Conservation (phyloP, 495 filamentous ascomycete species). For the Staphylotrichum longicolle region DNA sequence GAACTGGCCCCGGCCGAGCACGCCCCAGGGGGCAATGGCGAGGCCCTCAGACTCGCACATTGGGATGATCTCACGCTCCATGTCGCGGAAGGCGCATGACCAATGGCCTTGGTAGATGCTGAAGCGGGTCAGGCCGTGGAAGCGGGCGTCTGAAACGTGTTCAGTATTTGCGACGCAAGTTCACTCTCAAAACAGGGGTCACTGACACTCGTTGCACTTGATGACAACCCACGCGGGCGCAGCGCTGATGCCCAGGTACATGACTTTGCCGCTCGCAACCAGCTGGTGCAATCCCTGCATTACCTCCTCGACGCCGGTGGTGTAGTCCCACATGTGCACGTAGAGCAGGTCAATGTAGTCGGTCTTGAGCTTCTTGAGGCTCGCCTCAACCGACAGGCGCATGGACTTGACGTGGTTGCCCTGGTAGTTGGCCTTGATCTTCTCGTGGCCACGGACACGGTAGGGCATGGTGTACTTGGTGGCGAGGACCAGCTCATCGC, state of each 20-base stretch:
- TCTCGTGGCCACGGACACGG: slow-evolving; percentile 14
- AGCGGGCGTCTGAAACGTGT: slow-evolving; percentile 48
- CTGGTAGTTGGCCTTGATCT: slow-evolving; percentile 54
- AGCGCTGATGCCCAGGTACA: slow-evolving; percentile 69
- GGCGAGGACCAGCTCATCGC: slow-evolving; percentile 62
- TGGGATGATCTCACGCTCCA: slow-evolving; percentile 68
- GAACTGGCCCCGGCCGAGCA: slow-evolving; percentile 62
- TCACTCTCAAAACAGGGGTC: not conserved
- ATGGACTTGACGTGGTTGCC: slow-evolving; percentile 63
- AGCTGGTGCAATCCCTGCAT: slow-evolving; percentile 67
- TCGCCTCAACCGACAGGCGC: slow-evolving; percentile 51
- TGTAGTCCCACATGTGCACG: slow-evolving; percentile 65
- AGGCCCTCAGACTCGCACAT: slow-evolving; percentile 68
- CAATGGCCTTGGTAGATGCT: slow-evolving; percentile 68
- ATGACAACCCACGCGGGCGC: slow-evolving; percentile 68
- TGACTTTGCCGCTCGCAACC: slow-evolving; percentile 60
- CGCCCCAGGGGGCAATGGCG: slow-evolving; percentile 63
- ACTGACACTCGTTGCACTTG: slow-evolving; percentile 58
- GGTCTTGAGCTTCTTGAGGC: slow-evolving; percentile 60
- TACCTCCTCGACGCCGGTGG: slow-evolving; percentile 61
- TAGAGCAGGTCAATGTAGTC: slow-evolving; percentile 63
- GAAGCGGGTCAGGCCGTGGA: slow-evolving; percentile 63
- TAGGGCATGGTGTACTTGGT: slow-evolving; percentile 54
- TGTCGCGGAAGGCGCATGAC: slow-evolving; percentile 60
- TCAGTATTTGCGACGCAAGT: not conserved